Conservation (phyloP, 202 grass and related monocot species). For the Brachypodium distachyon region DNA sequence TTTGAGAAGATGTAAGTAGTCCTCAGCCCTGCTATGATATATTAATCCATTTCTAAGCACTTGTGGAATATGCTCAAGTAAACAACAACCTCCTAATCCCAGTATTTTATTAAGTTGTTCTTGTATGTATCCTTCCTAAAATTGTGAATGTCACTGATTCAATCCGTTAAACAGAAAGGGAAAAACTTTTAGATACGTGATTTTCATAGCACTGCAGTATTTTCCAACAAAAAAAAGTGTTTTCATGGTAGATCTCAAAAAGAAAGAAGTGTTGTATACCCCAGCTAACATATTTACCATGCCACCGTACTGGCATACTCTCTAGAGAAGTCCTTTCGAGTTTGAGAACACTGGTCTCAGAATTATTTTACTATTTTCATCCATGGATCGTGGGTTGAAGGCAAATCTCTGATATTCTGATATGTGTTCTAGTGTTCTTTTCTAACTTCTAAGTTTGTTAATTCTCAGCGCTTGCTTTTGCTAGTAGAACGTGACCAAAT, state of each 20-base stretch:
- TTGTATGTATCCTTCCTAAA: neutral
- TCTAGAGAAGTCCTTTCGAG: neutral
- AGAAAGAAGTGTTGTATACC: too few relatives aligned
- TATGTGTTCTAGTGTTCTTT: neutral
- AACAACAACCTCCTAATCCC: neutral
- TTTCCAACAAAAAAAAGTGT: neutral
- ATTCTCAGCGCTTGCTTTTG: neutral
- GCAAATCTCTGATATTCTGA: neutral
- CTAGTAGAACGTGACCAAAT: slow-evolving; percentile 13
- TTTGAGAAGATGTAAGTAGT: slow-evolving; percentile 88
- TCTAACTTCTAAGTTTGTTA: neutral
- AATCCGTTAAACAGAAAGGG: neutral
- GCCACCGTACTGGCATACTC: neutral
- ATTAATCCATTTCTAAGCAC: neutral
- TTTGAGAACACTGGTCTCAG: neutral
- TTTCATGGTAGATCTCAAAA: too few relatives aligned
- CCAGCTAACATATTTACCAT: neutral
- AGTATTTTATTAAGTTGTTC: neutral
- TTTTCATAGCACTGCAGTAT: slow-evolving; percentile 4
- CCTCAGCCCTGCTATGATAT: neutral
- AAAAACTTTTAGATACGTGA: neutral
- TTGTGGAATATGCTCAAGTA: neutral
- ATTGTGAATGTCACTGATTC: neutral
- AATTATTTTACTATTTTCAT: slow-evolving; percentile 6
- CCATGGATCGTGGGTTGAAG: neutral